Conservation (phyloP, 139 green algal species). For the Coccomyxa sp. region DNA sequence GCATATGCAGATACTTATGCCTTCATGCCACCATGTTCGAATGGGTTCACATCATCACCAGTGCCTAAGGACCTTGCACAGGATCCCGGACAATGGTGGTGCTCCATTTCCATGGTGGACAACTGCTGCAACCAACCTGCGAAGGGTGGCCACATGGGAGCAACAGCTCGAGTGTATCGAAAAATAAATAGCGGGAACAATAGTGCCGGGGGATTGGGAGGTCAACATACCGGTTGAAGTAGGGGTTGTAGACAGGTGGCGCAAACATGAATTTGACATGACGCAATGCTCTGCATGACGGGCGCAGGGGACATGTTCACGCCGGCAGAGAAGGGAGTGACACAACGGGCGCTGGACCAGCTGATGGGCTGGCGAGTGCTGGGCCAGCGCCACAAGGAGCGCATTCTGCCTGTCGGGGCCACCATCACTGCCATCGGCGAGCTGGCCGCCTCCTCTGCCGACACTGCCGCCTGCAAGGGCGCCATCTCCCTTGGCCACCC, state of each 20-base stretch:
- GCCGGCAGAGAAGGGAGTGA: background rate
- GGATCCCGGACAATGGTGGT: background rate
- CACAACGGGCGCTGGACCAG: background rate
- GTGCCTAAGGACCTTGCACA: too few relatives aligned
- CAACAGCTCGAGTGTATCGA: too few relatives aligned
- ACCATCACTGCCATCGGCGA: constrained; percentile 28
- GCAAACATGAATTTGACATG: too few relatives aligned
- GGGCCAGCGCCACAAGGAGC: constrained; percentile 25
- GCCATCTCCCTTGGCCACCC: background rate
- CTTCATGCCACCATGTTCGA: background rate
- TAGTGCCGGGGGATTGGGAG: too few relatives aligned
- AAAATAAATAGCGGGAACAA: too few relatives aligned
- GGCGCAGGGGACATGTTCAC: background rate
- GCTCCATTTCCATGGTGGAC: background rate
- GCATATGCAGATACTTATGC: background rate
- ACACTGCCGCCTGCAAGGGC: background rate
- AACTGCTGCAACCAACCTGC: background rate
- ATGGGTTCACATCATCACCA: background rate
- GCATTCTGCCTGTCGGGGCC: constrained; percentile 28
- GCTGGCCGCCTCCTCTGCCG: background rate
- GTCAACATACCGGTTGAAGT: too few relatives aligned
- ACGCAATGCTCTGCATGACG: too few relatives aligned
- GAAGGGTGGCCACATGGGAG: background rate
- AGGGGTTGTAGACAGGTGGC: too few relatives aligned
- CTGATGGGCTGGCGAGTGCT: constrained; percentile 11